Base-by-base conservation (phyloP, 1,284 basidiomycete species). In the Cystobasidiaceae sp. region DNA sequence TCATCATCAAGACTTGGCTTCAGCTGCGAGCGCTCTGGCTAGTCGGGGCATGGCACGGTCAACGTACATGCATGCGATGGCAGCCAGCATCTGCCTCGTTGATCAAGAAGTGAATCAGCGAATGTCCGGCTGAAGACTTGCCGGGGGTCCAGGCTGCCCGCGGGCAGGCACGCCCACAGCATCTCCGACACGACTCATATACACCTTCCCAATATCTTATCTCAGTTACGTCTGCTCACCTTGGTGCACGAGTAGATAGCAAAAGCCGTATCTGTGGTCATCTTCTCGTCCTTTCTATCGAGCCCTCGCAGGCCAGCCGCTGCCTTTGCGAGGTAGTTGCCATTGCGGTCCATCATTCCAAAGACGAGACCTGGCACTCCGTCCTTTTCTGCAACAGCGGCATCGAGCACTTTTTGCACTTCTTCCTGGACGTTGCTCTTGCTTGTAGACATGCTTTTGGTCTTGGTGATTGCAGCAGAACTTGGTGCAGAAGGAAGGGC, bases 171-270 rank as follows among this genome's bases (percentile, higher is more conserved):
- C 17, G 27, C 34, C 17, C 3, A 17, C 21, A 19, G 17, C 2
- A 9, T 57, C 9, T 57, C 50, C 2, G 43, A 27, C 8, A 55
- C 13, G 11, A 57, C n/a, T 39, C 37, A 39, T 39, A 39, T n/a
- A 39, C 37, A 11, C 11, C 37, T 39, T n/a, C 11, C 11, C n/a
- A 39, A 11, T n/a, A 39, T n/a, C 37, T 11, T 39, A 39, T 11
- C 11, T n/a, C 37, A 39, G 37, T 13, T n/a, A n/a, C n/a, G n/a
- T n/a, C n/a, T n/a, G n/a, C 25, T 9, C 27, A 50, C 48, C 48
- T 73, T 73, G 41, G 72, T 73, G 65, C 72, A 73, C 27, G 67
- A 69, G 28, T 68, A 70, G 33, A 72, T 59, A 59, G 68, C 71
- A 27, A 68, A 72, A 21, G 71, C 45, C 7, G 59, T 60, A 49